Percentiles rank a stretch among this genome's conserved stretches.
phyloP scores from a whole-genome alignment of 2,329 filamentous ascomycete genomes.

The Chaetomium sp. region DNA sequence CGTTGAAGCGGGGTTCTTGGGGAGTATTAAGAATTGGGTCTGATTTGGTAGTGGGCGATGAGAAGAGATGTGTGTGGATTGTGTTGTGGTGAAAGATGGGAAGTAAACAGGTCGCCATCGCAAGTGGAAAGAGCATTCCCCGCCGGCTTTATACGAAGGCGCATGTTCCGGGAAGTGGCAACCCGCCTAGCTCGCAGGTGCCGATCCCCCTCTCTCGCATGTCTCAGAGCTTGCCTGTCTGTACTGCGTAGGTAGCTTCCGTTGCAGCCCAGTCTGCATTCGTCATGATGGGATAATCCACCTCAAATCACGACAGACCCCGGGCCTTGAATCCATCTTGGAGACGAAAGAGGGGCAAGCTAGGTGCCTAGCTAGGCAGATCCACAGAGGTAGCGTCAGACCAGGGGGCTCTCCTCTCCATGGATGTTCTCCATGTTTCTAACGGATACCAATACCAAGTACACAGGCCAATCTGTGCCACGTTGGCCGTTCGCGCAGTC shows the following conservation, averaged over 20 bases:
- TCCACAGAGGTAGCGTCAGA: too few species aligned
- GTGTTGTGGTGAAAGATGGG: slow-evolving; percentile 10
- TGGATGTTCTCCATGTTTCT: too few species aligned
- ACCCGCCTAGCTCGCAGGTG: neutral
- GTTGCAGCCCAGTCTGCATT: slow-evolving; percentile 21
- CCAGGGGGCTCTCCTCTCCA: too few species aligned
- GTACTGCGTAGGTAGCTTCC: neutral
- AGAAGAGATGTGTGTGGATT: neutral
- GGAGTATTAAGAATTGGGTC: neutral
- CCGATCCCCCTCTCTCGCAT: slow-evolving; percentile 11
- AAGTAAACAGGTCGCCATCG: neutral
- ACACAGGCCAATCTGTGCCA: neutral
- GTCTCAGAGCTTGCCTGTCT: slow-evolving; percentile 6
- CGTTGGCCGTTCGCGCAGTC: neutral
- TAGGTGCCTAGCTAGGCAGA: too few species aligned
- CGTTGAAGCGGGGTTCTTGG: slow-evolving; percentile 2
- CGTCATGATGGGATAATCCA: slow-evolving; percentile 38
- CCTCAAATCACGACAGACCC: slow-evolving; percentile 23
- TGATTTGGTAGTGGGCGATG: neutral
- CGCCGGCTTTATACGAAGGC: slow-evolving; percentile 10
- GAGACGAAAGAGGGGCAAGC: slow-evolving; percentile 19
- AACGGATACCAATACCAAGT: neutral
- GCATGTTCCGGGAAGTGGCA: neutral
- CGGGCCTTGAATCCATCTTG: slow-evolving; percentile 4
- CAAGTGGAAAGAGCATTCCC: neutral